Conservation (phyloP, 2,329 filamentous ascomycete species). For the Cytospora leucostoma region DNA sequence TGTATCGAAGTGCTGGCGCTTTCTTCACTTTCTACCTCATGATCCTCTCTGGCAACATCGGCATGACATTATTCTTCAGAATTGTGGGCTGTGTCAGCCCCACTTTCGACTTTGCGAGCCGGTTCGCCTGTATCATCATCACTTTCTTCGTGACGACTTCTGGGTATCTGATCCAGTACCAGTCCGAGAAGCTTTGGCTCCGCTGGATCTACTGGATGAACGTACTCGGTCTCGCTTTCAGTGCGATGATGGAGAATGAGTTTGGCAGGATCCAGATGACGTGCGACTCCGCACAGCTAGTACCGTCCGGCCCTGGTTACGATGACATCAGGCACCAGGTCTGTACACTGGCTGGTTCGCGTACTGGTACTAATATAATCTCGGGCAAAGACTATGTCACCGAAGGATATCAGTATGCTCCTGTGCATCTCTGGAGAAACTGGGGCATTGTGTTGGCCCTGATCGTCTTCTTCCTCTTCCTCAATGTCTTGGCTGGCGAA, state of each 20-base stretch:
- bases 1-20: slow-evolving; percentile 68
- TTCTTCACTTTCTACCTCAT: slow-evolving; percentile 79
- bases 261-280: slow-evolving; percentile 69
- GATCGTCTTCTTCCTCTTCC: slow-evolving; percentile 71
- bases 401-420: slow-evolving; percentile 66
- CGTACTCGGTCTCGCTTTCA: slow-evolving; percentile 72
- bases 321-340: slow-evolving; percentile 72
- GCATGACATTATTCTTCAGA: slow-evolving; percentile 77
- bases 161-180: slow-evolving; percentile 82
- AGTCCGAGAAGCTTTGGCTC: slow-evolving; percentile 72
- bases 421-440: slow-evolving; percentile 75
- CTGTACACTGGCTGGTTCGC: slow-evolving; percentile 76
- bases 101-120: slow-evolving; percentile 84
- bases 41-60: slow-evolving; percentile 67
- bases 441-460: slow-evolving; percentile 78
- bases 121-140: slow-evolving; percentile 76
- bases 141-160: slow-evolving; percentile 80
- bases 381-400: slow-evolving; percentile 70
- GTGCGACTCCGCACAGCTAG: slow-evolving; percentile 67
- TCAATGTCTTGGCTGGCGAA: slow-evolving; percentile 80
- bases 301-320: slow-evolving; percentile 73
- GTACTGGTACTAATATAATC: slow-evolving; percentile 63
- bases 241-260: slow-evolving; percentile 83
- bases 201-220: slow-evolving; percentile 82
- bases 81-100: slow-evolving; percentile 74